A percentile compares a stretch with the other conserved stretches of the same genome.
Conservation (phyloP, 345 rosid species). For the Hirschfeldia incana region DNA sequence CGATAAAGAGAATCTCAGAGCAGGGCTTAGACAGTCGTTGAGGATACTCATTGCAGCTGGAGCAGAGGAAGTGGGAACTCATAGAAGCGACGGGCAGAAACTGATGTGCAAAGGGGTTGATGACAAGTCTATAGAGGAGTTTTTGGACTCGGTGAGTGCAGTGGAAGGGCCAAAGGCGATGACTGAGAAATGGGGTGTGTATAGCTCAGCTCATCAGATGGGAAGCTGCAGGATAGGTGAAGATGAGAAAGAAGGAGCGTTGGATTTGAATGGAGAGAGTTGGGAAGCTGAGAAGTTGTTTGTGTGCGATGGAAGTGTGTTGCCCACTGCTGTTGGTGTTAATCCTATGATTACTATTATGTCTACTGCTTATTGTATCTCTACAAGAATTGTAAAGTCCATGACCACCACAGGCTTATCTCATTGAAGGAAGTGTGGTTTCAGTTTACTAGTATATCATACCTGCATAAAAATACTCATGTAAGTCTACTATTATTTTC, state of each 20-base stretch:
- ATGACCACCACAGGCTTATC: slow-evolving; percentile 17
- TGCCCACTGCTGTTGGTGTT: slow-evolving; percentile 68
- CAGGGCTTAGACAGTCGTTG: slow-evolving; percentile 53
- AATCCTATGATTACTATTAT: slow-evolving; percentile 76
- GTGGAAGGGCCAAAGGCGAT: slow-evolving; percentile 38
- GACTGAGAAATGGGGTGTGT: slow-evolving; percentile 46
- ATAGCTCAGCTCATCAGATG: slow-evolving; percentile 65
- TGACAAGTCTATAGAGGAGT: slow-evolving; percentile 45
- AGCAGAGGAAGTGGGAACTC: slow-evolving; percentile 67
- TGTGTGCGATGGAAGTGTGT: slow-evolving; percentile 60
- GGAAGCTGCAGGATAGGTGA: slow-evolving; percentile 66
- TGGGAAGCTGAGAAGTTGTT: slow-evolving; percentile 64
- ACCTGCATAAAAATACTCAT: background rate
- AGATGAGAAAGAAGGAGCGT: slow-evolving; percentile 49
- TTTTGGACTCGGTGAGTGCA: slow-evolving; percentile 45
- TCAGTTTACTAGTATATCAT: background rate
- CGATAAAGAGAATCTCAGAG: slow-evolving; percentile 49
- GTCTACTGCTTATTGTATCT: slow-evolving; percentile 66
- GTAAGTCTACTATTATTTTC: background rate
- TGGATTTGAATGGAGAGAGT: slow-evolving; percentile 56
- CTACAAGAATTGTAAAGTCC: slow-evolving; percentile 50
- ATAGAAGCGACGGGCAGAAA: slow-evolving; percentile 58
- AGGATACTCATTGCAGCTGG: slow-evolving; percentile 66
- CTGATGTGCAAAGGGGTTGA: slow-evolving; percentile 46
- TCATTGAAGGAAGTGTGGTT: background rate